These are phyloP conservation scores for Neurospora sp. DNA, from an alignment of 2,329 filamentous ascomycete species.

Conservation along the genomic window DNA sequence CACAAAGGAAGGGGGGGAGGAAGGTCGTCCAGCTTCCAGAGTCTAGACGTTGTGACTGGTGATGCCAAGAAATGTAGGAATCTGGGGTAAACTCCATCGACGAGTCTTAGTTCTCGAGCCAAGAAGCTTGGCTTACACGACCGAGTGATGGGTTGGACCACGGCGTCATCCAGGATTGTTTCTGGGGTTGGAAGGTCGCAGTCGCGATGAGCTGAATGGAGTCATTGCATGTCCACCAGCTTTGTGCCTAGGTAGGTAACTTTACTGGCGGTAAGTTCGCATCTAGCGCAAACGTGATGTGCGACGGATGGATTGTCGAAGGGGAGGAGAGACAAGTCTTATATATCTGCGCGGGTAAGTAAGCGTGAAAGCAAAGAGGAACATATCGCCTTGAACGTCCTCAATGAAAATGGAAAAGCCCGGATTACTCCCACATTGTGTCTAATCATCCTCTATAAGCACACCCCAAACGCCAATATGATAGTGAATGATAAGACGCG, in stretches of 20 bases:
- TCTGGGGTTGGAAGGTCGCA: background rate
- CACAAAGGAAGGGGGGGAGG: background rate
- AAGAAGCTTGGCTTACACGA: background rate
- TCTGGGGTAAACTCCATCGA: background rate
- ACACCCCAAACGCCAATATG: background rate
- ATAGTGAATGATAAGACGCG: background rate
- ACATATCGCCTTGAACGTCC: background rate
- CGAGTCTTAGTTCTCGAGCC: background rate
- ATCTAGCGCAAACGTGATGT: background rate
- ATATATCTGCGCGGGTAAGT: background rate
- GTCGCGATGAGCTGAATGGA: background rate
- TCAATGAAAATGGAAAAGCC: background rate
- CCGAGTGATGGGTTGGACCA: background rate
- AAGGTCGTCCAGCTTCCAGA: background rate
- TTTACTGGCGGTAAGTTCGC: background rate
- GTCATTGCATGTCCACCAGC: background rate
- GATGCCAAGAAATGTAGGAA: background rate
- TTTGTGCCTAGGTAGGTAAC: background rate
- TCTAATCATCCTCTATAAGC: background rate
- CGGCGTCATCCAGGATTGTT: background rate
- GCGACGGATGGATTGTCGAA: background rate
- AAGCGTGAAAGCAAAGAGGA: background rate
- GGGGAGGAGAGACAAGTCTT: background rate
- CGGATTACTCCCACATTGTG: background rate
- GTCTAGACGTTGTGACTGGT: background rate